Percentiles rank a stretch among this genome's conserved stretches.
Evolutionary conservation across 2,329 filamentous ascomycete species (phyloP).

Genomic region (Elsinoe australis): DNA sequence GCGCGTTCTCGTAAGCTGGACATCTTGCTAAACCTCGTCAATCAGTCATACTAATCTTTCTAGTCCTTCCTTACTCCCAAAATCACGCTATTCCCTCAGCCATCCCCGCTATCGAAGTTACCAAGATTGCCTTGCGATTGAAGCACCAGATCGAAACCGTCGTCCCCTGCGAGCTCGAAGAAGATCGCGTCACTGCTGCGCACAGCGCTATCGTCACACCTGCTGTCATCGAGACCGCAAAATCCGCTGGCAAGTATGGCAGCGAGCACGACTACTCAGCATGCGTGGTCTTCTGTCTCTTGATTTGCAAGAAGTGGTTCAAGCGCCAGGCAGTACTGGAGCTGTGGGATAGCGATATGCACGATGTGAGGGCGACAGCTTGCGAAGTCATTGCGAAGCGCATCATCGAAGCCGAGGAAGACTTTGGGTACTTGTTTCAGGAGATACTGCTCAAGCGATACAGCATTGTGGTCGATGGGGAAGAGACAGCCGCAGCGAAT

Average conservation of each 20-base stretch:
- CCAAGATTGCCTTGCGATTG: slow-evolving; percentile 78
- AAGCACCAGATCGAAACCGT: slow-evolving; percentile 86
- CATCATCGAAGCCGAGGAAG: slow-evolving; percentile 75
- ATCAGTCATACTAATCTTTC: slow-evolving; percentile 16
- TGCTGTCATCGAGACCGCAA: slow-evolving; percentile 71
- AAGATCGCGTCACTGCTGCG: slow-evolving; percentile 63
- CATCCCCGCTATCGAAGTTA: slow-evolving; percentile 71
- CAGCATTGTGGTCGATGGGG: slow-evolving; percentile 65
- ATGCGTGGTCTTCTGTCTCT: slow-evolving; percentile 76
- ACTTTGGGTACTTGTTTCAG: slow-evolving; percentile 70
- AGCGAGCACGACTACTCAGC: slow-evolving; percentile 52
- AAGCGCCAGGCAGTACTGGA: slow-evolving; percentile 68
- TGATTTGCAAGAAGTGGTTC: slow-evolving; percentile 71
- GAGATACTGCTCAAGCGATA: slow-evolving; percentile 81
- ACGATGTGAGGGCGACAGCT: slow-evolving; percentile 67
- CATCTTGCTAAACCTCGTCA: slow-evolving; percentile 3
- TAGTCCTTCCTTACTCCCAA: slow-evolving; percentile 60
- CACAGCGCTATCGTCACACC: slow-evolving; percentile 80
- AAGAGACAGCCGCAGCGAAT: slow-evolving; percentile 69
- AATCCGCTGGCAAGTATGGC: slow-evolving; percentile 57
- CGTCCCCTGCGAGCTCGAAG: slow-evolving; percentile 82
- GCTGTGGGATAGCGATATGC: slow-evolving; percentile 86
- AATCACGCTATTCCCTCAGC: slow-evolving; percentile 55
- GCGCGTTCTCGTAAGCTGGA: slow-evolving; percentile 33
- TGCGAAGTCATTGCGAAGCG: slow-evolving; percentile 89